Evolutionary conservation across 1,139 yeast species (phyloP), one percentile per base, ranked within the genome.

Genomic region (Lipomyces yarrowii): DNA sequence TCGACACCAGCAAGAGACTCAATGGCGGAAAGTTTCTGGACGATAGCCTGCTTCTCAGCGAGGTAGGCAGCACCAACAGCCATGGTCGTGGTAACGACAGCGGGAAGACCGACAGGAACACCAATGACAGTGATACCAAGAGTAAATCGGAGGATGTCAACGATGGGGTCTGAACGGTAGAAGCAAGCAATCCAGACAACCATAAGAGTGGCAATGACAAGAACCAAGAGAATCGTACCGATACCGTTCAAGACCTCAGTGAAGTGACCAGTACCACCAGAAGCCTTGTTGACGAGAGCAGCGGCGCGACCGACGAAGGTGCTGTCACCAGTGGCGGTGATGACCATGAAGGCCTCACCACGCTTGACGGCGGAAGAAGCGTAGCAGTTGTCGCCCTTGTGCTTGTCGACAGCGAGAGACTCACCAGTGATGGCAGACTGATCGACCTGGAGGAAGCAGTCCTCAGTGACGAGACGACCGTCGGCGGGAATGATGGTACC

Each of bases 1-100:
- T 93, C 98, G 78, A 93, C 98, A 89, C 98, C 98, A 75, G 98
- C 99, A 77, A 93, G 86, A 71, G 98, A 92, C 86, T 93, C 98
- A 83, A 93, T 93, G 74, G 98, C 98, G 81, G 97, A 91, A 79
- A 93, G 87, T 83, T 93, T 93, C 85, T 93, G 98, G 76, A 93
- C 98, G 86, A 93, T 93, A 76, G 98, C 98, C 85, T 92, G 92
- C 84, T 92, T 92, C 87, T 92, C 92, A 78, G 98, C 98, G 79
- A 93, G 87, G 91, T 92, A 92, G 79, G 98, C 98, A 80, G 98
- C 98, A 87, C 98, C 98, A 82, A 93, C 98, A 82, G 98, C 98
- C 96, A 93, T 91, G 81, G 98, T 93, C 77, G 98, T 93, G 85
- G 98, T 93, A 76, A 93, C 97, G 79, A 93, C 98, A 81, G 97